These are phyloP conservation scores for Fraxinus sp. DNA, from an alignment of 305 asterid genomes.

Conservation along the genomic window DNA sequence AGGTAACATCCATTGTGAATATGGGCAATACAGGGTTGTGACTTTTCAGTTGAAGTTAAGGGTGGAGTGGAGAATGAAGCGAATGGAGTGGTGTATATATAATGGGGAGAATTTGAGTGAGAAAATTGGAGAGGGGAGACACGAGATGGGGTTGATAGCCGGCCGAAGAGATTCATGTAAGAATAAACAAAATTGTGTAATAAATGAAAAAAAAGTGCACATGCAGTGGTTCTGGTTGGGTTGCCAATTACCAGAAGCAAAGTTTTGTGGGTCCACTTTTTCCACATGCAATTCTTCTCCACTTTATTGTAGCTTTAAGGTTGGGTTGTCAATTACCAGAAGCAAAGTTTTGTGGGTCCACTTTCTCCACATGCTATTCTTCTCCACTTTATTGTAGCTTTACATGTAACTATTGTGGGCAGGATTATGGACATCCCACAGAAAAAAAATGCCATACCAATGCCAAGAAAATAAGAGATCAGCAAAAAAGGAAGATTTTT, in stretches of 20 bases:
- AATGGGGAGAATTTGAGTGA: not conserved
- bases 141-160: slow-evolving; percentile 8
- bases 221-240: slow-evolving; percentile 17
- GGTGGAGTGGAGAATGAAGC: not conserved
- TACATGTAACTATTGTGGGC: no score
- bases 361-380: no score
- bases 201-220: slow-evolving; percentile 11
- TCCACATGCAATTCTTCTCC: not conserved
- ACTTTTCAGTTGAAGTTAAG: not conserved
- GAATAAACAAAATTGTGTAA: not conserved
- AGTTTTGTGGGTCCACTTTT: slow-evolving; percentile 9
- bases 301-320: not conserved
- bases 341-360: no score
- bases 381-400: no score
- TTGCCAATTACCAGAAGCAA: not conserved
- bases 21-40: not conserved
- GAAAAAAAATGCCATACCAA: slow-evolving; percentile 28
- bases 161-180: slow-evolving; percentile 6
- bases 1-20: slow-evolving; percentile 5
- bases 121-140: not conserved
- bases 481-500: slow-evolving; percentile 18
- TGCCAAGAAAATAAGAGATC: slow-evolving; percentile 3
- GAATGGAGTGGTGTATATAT: not conserved
- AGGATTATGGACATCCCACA: no score
- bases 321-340: no score